Percentiles rank a stretch among this genome's conserved stretches.
phyloP scores from a whole-genome alignment of 2,329 filamentous ascomycete genomes.

The Fusarium xylarioides region DNA sequence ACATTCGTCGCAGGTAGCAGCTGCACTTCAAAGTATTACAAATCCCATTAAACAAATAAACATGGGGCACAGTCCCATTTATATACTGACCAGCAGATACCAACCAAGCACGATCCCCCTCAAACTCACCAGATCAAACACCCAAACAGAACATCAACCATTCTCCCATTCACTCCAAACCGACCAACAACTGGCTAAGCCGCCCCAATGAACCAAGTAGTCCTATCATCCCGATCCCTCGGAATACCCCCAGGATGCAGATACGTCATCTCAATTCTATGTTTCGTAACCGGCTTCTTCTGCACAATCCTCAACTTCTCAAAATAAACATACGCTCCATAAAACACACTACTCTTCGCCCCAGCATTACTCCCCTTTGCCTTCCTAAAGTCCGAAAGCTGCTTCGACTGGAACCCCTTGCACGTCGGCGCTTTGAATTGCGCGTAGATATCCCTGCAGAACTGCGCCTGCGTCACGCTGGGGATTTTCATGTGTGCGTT shows the following conservation, averaged over 20 bases:
- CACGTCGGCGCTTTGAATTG: background rate
- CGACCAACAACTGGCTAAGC: background rate
- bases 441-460: background rate
- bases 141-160: fast-evolving
- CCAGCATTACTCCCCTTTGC: background rate
- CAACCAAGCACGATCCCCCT: background rate
- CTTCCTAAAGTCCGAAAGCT: background rate
- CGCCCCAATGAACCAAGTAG: background rate
- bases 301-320: conserved; percentile 13
- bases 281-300: background rate
- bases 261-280: background rate
- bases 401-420: conserved; percentile 11
- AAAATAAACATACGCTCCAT: conserved; percentile 14
- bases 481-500: conserved; percentile 1
- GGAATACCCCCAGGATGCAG: background rate
- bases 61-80: too few relatives aligned
- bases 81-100: background rate
- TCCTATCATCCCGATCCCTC: background rate
- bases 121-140: too few relatives aligned
- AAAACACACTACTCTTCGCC: conserved; percentile 1
- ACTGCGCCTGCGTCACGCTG: background rate
- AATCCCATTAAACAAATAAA: too few relatives aligned
- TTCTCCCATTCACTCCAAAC: fast-evolving
- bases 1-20: fast-evolving
- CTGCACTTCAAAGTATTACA: fast-evolving